Evolutionary conservation across 495 filamentous ascomycete species (phyloP).

Genomic region (Penicillium flavigenum): DNA sequence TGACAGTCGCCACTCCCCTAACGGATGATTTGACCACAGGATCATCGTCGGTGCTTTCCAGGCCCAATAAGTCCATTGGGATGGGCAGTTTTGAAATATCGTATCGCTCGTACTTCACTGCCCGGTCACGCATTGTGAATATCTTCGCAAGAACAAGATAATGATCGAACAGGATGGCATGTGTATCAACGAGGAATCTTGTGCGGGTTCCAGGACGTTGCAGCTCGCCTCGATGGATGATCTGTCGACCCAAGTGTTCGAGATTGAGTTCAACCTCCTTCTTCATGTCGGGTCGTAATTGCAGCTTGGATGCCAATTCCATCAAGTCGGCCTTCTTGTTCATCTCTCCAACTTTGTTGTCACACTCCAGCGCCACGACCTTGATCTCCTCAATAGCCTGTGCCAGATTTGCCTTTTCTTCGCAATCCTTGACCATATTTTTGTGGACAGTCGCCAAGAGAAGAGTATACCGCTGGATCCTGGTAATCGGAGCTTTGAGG

Average conservation of each 20-base stretch:
- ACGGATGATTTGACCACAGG: conserved; percentile 78
- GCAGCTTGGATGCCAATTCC: conserved; percentile 79
- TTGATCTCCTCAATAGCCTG: conserved; percentile 95
- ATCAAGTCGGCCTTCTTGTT: conserved; percentile 84
- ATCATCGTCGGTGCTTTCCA: conserved; percentile 90
- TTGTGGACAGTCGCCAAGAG: conserved; percentile 80
- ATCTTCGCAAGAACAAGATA: conserved; percentile 92
- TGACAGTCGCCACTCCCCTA: conserved; percentile 67
- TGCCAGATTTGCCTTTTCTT: conserved; percentile 84
- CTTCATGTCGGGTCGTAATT: conserved; percentile 82
- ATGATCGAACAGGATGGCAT: conserved; percentile 92
- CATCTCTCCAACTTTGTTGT: conserved; percentile 92
- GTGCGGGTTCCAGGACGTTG: conserved; percentile 78
- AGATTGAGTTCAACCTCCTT: conserved; percentile 80
- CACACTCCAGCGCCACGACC: conserved; percentile 85
- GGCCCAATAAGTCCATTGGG: conserved; percentile 90
- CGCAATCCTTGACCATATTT: conserved; percentile 76
- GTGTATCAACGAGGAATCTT: conserved; percentile 88
- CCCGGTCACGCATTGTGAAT: conserved; percentile 63
- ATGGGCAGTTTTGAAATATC: conserved; percentile 97
- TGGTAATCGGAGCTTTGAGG: conserved; percentile 87
- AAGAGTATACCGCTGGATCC: conserved; percentile 87
- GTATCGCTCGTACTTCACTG: conserved; percentile 77
- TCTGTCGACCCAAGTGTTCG: conserved; percentile 83
- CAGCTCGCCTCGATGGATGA: conserved; percentile 87